Conservation (phyloP, 2,329 filamentous ascomycete species). For the Botryosphaeria dothidea region DNA sequence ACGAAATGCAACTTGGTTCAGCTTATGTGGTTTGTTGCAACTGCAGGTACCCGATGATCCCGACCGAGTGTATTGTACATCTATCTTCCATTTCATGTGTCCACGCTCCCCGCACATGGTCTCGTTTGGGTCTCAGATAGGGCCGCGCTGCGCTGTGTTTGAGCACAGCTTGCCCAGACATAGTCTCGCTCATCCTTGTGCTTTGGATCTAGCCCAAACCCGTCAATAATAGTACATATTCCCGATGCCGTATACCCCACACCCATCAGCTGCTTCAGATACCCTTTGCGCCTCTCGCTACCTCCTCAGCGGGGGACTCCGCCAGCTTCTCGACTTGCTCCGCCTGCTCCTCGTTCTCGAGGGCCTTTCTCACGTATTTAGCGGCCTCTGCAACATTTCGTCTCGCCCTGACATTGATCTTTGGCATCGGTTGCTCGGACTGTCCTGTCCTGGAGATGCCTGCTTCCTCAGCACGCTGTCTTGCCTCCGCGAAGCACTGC, state of each 20-base stretch:
- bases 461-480: background rate
- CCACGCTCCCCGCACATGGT: too few species aligned
- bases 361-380: background rate
- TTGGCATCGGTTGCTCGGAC: background rate
- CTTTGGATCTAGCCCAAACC: background rate
- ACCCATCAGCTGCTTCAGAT: background rate
- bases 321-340: background rate
- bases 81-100: too few species aligned
- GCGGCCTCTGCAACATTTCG: background rate
- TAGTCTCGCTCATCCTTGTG: background rate
- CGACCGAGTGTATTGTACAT: too few species aligned
- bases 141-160: too few species aligned
- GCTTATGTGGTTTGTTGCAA: too few species aligned
- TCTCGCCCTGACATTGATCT: background rate
- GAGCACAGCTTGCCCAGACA: background rate
- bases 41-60: too few species aligned
- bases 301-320: background rate
- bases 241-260: background rate
- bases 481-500: background rate
- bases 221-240: background rate
- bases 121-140: too few species aligned
- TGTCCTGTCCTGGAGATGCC: background rate
- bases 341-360: background rate
- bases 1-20: too few species aligned
- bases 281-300: background rate